These are phyloP conservation scores for Phytopythium ostracodes DNA, from an alignment of 352 stramenopile genomes.

Conservation along the genomic window DNA sequence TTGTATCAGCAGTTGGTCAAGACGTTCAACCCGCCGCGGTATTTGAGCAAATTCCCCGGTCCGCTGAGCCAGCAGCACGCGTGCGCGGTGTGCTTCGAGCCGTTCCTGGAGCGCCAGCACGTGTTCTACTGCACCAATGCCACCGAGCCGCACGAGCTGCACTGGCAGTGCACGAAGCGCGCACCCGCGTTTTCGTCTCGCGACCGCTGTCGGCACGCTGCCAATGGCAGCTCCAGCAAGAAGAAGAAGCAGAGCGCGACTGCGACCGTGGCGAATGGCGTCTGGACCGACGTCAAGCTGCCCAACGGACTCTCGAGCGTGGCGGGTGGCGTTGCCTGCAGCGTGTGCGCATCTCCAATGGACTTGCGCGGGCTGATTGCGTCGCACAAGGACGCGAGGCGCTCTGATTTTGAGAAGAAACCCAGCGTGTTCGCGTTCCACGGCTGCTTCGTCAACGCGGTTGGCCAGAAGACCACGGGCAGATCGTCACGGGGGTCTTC, in stretches of 20 bases:
- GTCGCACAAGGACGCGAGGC: constrained; percentile 44
- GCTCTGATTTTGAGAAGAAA: constrained; percentile 51
- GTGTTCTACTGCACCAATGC: constrained; percentile 64
- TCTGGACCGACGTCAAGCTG: constrained; percentile 51
- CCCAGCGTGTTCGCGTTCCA: constrained; percentile 56
- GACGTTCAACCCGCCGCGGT: constrained; percentile 48
- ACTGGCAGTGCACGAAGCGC: constrained; percentile 79
- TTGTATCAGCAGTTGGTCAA: constrained; percentile 46
- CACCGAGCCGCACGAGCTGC: constrained; percentile 45
- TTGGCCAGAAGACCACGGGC: constrained; percentile 14
- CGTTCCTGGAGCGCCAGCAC: constrained; percentile 72
- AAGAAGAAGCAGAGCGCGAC: constrained; percentile 67
- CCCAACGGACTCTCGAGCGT: constrained; percentile 49
- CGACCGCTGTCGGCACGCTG: constrained; percentile 18
- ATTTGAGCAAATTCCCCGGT: constrained; percentile 50
- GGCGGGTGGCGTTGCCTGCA: constrained; percentile 51
- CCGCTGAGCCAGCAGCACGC: constrained; percentile 49
- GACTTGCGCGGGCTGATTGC: constrained; percentile 51
- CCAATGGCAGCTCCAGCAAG: constrained; percentile 9
- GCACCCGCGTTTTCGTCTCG: constrained; percentile 14
- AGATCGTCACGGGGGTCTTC: neutral
- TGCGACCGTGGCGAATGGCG: constrained; percentile 43
- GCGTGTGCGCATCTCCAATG: constrained; percentile 44
- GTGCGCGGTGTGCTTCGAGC: constrained; percentile 65
- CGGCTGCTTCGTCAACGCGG: constrained; percentile 57